Percentiles rank a stretch among this genome's conserved stretches.
phyloP scores from a whole-genome alignment of 805 yeast species.

The Torulaspora franciscae region DNA sequence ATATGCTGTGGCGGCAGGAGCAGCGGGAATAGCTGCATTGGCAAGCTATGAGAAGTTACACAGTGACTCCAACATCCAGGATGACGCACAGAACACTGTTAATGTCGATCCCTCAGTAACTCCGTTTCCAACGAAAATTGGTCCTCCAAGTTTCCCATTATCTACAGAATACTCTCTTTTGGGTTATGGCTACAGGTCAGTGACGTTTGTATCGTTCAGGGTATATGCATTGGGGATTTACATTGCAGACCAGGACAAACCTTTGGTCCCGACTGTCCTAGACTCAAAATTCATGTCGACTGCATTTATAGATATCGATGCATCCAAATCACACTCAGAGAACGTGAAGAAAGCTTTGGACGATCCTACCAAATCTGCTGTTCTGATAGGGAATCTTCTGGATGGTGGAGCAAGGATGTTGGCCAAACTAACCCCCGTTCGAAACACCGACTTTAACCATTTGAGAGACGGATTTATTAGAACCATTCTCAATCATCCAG shows the following conservation, averaged over 20 bases:
- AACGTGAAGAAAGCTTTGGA: conserved; percentile 43
- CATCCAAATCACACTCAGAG: conserved; percentile 36
- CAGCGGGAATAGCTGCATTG: conserved; percentile 4
- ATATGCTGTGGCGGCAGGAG: conserved; percentile 4
- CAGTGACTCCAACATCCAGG: conserved; percentile 12
- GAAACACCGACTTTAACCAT: conserved; percentile 89
- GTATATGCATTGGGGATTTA: conserved; percentile 88
- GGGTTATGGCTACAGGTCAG: conserved; percentile 79
- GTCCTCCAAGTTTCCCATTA: conserved; percentile 28
- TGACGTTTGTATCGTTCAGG: conserved; percentile 73
- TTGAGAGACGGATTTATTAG: conserved; percentile 84
- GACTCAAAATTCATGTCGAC: conserved; percentile 41
- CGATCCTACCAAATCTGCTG: conserved; percentile 49
- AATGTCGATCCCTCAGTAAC: conserved; percentile 47
- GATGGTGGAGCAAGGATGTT: conserved; percentile 56
- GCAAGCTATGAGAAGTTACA: not conserved
- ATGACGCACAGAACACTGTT: conserved; percentile 33
- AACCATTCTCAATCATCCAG: conserved; percentile 64
- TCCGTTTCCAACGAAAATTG: conserved; percentile 41
- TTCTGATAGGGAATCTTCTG: conserved; percentile 52
- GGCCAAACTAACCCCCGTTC: conserved; percentile 75
- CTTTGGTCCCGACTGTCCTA: conserved; percentile 39
- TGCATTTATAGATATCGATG: conserved; percentile 36
- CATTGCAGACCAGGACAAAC: conserved; percentile 55
- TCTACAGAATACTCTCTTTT: conserved; percentile 47